Base-by-base conservation (phyloP, 2,329 filamentous ascomycete genomes). In the Botrytis squamosa region DNA sequence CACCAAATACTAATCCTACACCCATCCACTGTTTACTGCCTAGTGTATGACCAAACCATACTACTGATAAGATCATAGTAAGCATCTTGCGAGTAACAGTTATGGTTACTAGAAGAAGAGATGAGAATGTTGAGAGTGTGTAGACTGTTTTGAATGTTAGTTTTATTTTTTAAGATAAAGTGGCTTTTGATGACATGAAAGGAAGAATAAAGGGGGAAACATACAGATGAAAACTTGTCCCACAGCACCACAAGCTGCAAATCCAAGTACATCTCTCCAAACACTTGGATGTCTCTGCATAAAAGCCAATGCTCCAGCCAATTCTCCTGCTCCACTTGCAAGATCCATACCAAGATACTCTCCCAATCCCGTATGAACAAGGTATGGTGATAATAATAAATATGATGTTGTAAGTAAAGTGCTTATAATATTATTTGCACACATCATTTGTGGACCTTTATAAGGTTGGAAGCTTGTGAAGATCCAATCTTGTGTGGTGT, bases 81-180 rank as follows among this genome's bases (percentile, higher is more conserved):
- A 98, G 89, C 96, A 99, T 99, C 86, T 99, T 99, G 81, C 96
- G 89, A 64, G 96, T 99, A 64, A 99, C 96, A 2, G 94, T 99
- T 4, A 99, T 95, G 7, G 96, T 98, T 62, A 98, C 95, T 68
- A 99, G 89, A 70, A 98, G 88, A 67, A 99, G 88, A 16, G 92
- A 96, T 16, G 93, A 96, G 84, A 98, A 99, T 68, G 93, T 93
- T 22, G 94, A 92, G 9, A 99, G 88, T 0, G 96, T 98, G 84
- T 97, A 95, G 86, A 97, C 90, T 74, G 44, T 49, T 73, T 71
- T 68, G 5, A 33, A 59, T 42, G 20, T 68, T 68, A 72, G 66
- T 70, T 62, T 71, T 20, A n/a, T 22, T 55, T 16, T 16, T 29
- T 36, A 14, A 63, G 16, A 67, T 46, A 38, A 69, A 20, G 49